Percentiles rank a stretch among this genome's conserved stretches.
Evolutionary conservation across 1,284 basidiomycete species (phyloP).

Genomic region (Trichosporon sp.): DNA sequence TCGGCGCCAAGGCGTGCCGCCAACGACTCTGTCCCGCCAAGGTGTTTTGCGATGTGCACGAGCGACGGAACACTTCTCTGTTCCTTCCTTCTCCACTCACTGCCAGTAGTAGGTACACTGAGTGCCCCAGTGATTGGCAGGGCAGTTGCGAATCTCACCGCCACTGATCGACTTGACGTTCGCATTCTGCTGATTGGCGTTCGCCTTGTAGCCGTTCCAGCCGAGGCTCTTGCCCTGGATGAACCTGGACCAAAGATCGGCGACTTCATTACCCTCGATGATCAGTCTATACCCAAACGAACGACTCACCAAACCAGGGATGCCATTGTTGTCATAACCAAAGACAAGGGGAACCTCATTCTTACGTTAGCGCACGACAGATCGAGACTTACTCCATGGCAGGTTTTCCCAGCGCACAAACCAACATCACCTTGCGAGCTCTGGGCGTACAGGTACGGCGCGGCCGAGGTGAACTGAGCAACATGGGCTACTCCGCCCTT

Average conservation of each 20-base stretch:
- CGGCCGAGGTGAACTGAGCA: conserved; percentile 63
- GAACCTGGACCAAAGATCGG: conserved; percentile 32
- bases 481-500: conserved; percentile 64
- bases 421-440: conserved; percentile 12
- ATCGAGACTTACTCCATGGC: conserved; percentile 22
- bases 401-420: conserved; percentile 24
- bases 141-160: conserved; percentile 21
- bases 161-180: conserved; percentile 22
- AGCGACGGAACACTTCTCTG: no score
- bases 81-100: conserved; percentile 3
- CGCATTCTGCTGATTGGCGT: not conserved
- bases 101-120: conserved; percentile 35
- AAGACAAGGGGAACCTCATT: conserved; percentile 41
- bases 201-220: conserved; percentile 12
- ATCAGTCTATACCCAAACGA: not conserved
- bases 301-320: conserved; percentile 15
- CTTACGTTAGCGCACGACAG: not conserved
- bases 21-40: no score
- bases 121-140: conserved; percentile 30
- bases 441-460: conserved; percentile 61
- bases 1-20: not conserved
- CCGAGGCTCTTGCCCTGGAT: conserved; percentile 18
- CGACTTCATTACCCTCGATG: conserved; percentile 9
- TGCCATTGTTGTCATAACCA: conserved; percentile 7
- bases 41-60: no score